Base-by-base conservation (phyloP, 1,139 yeast genomes). In the Geotrichum cucujoidarum region DNA sequence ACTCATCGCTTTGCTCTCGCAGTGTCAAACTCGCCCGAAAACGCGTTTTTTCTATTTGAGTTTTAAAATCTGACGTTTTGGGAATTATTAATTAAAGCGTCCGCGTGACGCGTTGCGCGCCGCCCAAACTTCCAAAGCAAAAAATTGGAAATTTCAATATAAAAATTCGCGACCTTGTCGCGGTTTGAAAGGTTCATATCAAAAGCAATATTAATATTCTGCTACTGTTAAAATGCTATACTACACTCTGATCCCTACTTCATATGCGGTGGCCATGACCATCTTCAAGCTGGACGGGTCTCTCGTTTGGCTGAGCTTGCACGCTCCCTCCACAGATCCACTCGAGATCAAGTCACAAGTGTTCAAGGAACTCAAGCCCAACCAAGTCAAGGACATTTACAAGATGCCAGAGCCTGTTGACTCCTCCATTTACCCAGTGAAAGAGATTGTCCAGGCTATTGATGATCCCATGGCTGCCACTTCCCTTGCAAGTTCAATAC, bases 241-340 rank as follows among this genome's bases (percentile, higher is more conserved):
- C 21, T 37, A 24, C 17, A 14, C 30, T 37, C 13, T 37, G 13
- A 14, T 37, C 18, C 24, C 16, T 3, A 37, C 40, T 5, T 37
- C 40, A n/a, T 37, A 37, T 24, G 18, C 31, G 5, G n/a, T 13
- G 13, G 30, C 21, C 30, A 14, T 37, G 40, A 18, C 31, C 30
- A 37, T 37, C 14, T 37, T 37, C 18, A 20, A 37, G 5, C 11
- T 17, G 18, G 18, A 25, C 14, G 40, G 40, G 21, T n/a, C 40
- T 30, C 18, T 37, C 18, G 21, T 20, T 14, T 37, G 40, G 40
- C 40, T 37, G 11, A 37, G 40, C 14, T 31, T 37, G 8, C 40
- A 37, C n/a, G 10, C 27, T 10, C 21, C 8, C 4, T 6, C 18
- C 17, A 4, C n/a, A 13, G 13, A 4, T 7, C 31, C 31, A 4